Base-by-base conservation (phyloP, 352 stramenopile species). In the Phytopythium cucurbitacearum region DNA sequence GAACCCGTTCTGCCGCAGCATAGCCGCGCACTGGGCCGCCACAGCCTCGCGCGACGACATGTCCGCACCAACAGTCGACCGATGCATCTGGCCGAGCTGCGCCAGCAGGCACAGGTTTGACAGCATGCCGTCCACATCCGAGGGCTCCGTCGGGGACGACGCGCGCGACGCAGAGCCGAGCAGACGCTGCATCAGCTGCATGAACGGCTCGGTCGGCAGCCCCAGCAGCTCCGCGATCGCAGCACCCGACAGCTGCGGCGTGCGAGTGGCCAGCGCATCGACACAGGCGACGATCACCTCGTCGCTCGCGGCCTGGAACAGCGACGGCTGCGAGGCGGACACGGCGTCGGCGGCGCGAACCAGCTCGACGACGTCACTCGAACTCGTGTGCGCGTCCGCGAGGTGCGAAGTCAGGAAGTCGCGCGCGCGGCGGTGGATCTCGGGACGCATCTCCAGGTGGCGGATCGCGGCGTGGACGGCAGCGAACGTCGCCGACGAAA, bases 391-490 rank as follows among this genome's bases (percentile, higher is more conserved):
- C 8, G 6, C 11, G 34, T 41, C 40, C 10, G 43, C 59, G 12
- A 65, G 59, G n/a, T 60, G 54, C 16, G 64, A 45, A 11, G 8
- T 16, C 42, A 80, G 62, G 64, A 70, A 80, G 33, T 53, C 43
- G 4, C 60, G 64, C 10, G 62, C 58, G 32, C 56, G 56, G 28
- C 53, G 55, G 40, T 62, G 64, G 40, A 76, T 55, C 3, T 65
- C 61, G 1, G 37, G 15, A 5, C 70, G 67, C 69, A 86, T 73
- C 59, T 83, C 69, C 33, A 86, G 52, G 50, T 69, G 66, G 45
- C 79, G 59, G 9, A 55, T 54, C 5, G 72, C 67, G 13, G 73
- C 40, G 9, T 62, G 66, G 37, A 37, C 16, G 5, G 39, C 37
- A 12, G 37, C 21, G 37, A 54, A 28, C 38, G 48, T 13, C 15